Conservation (phyloP, 1,139 yeast genomes). For the Pichia sp. region DNA sequence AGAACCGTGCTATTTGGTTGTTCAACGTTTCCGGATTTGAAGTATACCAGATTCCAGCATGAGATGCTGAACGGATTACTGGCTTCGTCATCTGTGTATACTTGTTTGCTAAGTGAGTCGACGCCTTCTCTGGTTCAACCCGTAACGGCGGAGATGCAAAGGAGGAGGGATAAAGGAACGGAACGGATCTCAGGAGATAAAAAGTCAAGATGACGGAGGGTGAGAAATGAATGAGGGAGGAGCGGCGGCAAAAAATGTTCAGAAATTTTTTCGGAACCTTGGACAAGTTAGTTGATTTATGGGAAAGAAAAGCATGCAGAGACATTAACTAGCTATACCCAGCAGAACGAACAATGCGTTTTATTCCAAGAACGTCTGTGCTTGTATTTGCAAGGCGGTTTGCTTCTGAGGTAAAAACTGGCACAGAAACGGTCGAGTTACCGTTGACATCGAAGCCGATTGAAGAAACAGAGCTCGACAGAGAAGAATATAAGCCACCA, state of each 20-base stretch:
- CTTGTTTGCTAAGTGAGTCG: neutral
- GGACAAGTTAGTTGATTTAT: too few relatives aligned
- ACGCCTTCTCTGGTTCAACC: neutral
- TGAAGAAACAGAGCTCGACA: neutral
- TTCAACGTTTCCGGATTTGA: constrained; percentile 41
- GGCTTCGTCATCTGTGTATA: constrained; percentile 2
- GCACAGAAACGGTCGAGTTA: neutral
- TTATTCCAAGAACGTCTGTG: neutral
- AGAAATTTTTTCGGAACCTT: too few relatives aligned
- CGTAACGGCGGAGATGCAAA: neutral
- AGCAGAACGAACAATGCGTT: neutral
- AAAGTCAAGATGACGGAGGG: neutral
- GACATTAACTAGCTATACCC: too few relatives aligned
- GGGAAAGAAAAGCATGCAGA: too few relatives aligned
- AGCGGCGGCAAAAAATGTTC: too few relatives aligned
- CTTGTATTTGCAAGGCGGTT: neutral
- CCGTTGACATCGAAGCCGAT: neutral
- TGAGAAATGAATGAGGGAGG: too few relatives aligned
- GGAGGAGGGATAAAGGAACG: neutral
- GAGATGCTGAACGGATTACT: constrained; percentile 50
- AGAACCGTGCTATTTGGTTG: constrained; percentile 44
- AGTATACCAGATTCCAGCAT: constrained; percentile 88
- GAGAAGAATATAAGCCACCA: neutral
- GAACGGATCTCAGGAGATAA: neutral
- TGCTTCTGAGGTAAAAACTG: neutral